Percentiles rank a stretch among this genome's conserved stretches.
Evolutionary conservation across 169 alveolate species (phyloP).

Genomic region (Plasmodium gaboni): DNA sequence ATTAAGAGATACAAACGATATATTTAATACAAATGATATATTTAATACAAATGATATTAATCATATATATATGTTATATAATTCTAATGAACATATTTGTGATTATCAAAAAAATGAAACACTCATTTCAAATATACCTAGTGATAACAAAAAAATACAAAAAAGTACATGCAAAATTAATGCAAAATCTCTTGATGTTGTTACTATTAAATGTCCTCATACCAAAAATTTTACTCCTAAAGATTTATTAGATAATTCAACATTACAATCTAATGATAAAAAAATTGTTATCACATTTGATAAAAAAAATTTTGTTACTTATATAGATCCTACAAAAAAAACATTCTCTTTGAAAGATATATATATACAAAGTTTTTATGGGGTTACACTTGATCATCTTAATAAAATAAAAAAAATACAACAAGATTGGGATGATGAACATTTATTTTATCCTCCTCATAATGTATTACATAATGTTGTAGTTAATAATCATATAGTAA

Average conservation of each 20-base stretch:
- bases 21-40: background rate
- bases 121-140: background rate
- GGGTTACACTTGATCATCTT: conserved; percentile 19
- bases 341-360: conserved; percentile 49
- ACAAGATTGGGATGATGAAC: conserved; percentile 24
- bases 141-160: conserved; percentile 15
- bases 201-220: conserved; percentile 49
- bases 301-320: conserved; percentile 18
- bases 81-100: conserved; percentile 21
- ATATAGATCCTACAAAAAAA: conserved; percentile 15
- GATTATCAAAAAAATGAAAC: conserved; percentile 21
- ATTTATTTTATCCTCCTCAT: conserved; percentile 43
- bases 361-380: conserved; percentile 10
- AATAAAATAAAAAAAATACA: conserved; percentile 8
- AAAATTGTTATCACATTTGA: conserved; percentile 14
- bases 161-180: conserved; percentile 31
- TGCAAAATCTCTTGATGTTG: conserved; percentile 41
- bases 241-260: background rate
- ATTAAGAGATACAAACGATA: background rate
- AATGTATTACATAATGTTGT: conserved; percentile 26
- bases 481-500: conserved; percentile 20
- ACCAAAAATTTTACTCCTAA: background rate
- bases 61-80: background rate
- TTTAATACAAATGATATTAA: background rate
- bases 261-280: background rate